Conservation (phyloP, 192 early-diverging fungal genomes). For the Coemansia sp. region DNA sequence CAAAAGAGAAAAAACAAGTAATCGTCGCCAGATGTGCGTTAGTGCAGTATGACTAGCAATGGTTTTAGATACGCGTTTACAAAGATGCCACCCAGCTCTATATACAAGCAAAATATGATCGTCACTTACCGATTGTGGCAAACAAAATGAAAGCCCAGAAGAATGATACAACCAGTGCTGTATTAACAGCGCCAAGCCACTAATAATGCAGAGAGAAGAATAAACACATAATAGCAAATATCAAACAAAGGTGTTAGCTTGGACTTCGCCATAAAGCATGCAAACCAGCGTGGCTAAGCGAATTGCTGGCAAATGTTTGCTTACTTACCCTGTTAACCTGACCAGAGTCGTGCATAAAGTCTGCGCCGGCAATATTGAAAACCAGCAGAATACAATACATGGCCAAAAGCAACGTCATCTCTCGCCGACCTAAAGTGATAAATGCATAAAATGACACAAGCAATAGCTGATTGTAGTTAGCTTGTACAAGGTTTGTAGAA, state of each 20-base stretch:
- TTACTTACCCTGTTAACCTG: constrained; percentile 44
- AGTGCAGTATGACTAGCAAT: too few relatives aligned
- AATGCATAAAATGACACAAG: background rate
- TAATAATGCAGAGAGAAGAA: constrained; percentile 5
- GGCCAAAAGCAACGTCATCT: constrained; percentile 48
- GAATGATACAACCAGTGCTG: constrained; percentile 47
- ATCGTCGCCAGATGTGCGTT: too few relatives aligned
- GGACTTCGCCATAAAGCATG: too few relatives aligned
- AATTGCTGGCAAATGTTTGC: background rate
- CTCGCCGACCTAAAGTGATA: constrained; percentile 49
- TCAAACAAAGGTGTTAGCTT: background rate
- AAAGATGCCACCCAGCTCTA: background rate
- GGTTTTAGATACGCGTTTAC: too few relatives aligned
- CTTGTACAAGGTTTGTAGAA: too few relatives aligned
- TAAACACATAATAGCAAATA: background rate
- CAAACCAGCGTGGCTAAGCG: background rate
- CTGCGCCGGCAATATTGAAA: constrained; percentile 44
- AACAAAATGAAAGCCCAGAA: constrained; percentile 48
- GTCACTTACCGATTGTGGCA: constrained; percentile 49
- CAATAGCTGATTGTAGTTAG: too few relatives aligned
- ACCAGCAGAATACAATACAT: constrained; percentile 42
- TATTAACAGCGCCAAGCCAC: constrained; percentile 54
- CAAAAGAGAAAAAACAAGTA: background rate
- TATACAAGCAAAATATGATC: background rate
- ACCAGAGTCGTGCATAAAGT: constrained; percentile 27